Base-by-base conservation (phyloP, 2,329 filamentous ascomycete genomes). In the Fusarium chlamydosporum region DNA sequence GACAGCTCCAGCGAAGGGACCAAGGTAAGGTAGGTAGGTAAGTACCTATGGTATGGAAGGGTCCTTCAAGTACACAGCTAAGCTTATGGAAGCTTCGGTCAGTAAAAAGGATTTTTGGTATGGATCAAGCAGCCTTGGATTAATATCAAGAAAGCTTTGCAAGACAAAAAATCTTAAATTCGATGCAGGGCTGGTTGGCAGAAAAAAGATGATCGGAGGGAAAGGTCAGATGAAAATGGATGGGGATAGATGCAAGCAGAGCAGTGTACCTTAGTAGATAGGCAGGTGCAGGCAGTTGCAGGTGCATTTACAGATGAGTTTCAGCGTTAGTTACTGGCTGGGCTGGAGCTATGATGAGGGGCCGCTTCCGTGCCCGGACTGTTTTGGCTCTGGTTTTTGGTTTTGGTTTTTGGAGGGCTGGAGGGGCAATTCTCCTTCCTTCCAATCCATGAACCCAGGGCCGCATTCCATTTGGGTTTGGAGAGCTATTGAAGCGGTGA, bases 271-370 rank as follows among this genome's bases (percentile, higher is more conserved):
- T 23, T 23, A 23, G 23, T 23, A 23, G 23, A 6, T 23, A 23
- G 23, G 23, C 23, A 23, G 23, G 23, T 23, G 23, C 23, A 23
- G 23, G 23, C 23, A 56, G 33, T 38, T 41, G 54, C 59, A 66
- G 45, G 41, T 53, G 58, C 42, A 56, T 46, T 18, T 46, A 38
- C 56, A 55, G 38, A 55, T 54, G 45, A 67, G 47, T 37, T 63
- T 63, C 61, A 29, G 47, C 35, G 46, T 31, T 35, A 46, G 37
- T 38, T 63, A 63, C 60, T 63, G 50, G 58, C 41, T 52, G 54
- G 50, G 58, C 41, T 52, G 48, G 60, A 63, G 61, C 61, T 65
- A 68, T 56, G 56, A 37, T 74, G 71, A 74, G 67, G 56, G 65
- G 45, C 65, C 58, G 50, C 35, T 56, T 61, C 41, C 34, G 51